Evolutionary conservation across 345 rosid species (phyloP).

Genomic region (Schrenkiella parvula): DNA sequence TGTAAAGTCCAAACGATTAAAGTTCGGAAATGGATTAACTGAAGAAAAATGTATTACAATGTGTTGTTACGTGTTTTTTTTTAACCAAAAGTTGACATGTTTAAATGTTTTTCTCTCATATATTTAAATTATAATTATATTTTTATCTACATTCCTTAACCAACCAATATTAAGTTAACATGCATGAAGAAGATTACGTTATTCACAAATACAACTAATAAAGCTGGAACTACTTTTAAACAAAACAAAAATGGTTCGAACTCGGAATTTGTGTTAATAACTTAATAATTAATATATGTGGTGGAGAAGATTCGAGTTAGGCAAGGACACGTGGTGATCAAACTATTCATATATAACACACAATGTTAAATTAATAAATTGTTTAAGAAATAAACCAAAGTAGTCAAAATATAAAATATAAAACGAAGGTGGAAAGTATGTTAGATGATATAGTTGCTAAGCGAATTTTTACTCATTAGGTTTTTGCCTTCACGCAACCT

Average conservation of each 20-base stretch:
- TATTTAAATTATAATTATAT: neutral
- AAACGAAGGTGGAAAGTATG: constrained; percentile 17
- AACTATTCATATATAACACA: neutral
- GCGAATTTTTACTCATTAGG: constrained; percentile 24
- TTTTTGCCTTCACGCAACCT: constrained; percentile 53
- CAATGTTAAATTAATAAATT: neutral
- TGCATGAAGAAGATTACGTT: constrained; percentile 23
- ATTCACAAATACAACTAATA: constrained; percentile 10
- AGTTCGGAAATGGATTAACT: neutral
- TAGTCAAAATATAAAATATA: constrained; percentile 10
- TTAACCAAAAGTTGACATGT: neutral
- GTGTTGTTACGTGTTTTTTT: neutral
- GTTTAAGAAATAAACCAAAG: neutral
- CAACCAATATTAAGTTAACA: constrained; percentile 1
- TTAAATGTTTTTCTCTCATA: neutral
- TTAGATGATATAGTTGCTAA: constrained; percentile 40
- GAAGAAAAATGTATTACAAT: neutral
- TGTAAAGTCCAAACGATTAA: neutral
- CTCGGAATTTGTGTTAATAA: constrained; percentile 12
- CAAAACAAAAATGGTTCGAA: constrained; percentile 16
- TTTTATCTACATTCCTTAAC: neutral
- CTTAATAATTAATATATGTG: constrained; percentile 7
- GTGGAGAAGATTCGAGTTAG: constrained; percentile 29
- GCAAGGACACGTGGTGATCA: constrained; percentile 26
- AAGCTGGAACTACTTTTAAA: neutral